Evolutionary conservation across 225 moss, liverwort and hornwort genomes (phyloP), one percentile per base, ranked within the genome.

Genomic region (Climacium dendroides): DNA sequence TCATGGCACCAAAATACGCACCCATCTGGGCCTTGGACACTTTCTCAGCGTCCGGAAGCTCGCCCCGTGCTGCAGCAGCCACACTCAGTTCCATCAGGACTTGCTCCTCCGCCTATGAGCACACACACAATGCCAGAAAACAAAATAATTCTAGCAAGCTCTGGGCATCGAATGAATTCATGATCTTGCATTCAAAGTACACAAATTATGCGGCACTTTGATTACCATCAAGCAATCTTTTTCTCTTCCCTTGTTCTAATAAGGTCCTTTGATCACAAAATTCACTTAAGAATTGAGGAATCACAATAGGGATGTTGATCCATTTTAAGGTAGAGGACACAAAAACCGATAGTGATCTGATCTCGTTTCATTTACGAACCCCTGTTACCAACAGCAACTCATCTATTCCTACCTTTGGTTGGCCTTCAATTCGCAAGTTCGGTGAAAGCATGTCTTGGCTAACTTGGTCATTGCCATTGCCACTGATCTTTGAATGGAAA

Each of bases 1-100:
- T 94, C 97, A 96, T 97, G 37, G 96, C 96, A 52, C 95, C 96
- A 34, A 97, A 97, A 85, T 91, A 95, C 19, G 96, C 97, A 25
- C 96, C 97, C 95, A 97, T 89, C 82, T 97, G 95, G 14, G 95
- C 97, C 55, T 70, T 81, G 77, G 97, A 97, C 48, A 95, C 96
- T 87, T 79, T 90, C 45, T 95, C 92, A 60, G 86, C 35, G 19
- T 91, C 88, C 20, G 87, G 93, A 48, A 96, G 89, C 90, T 95
- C 95, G 57, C 96, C 96, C 74, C 91, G 94, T 37, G 59, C 95
- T 95, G 91, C 93, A 94, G 65, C 54, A 80, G 89, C 83, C 79
- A 78, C 86, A 87, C 32, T 76, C 81, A 86, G 54, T 32, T 88
- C 78, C 87, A 84, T 89, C 86, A 89, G 81, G n/a, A 75, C 69